Base-by-base conservation (phyloP, 805 yeast species). In the Candida piceae region DNA sequence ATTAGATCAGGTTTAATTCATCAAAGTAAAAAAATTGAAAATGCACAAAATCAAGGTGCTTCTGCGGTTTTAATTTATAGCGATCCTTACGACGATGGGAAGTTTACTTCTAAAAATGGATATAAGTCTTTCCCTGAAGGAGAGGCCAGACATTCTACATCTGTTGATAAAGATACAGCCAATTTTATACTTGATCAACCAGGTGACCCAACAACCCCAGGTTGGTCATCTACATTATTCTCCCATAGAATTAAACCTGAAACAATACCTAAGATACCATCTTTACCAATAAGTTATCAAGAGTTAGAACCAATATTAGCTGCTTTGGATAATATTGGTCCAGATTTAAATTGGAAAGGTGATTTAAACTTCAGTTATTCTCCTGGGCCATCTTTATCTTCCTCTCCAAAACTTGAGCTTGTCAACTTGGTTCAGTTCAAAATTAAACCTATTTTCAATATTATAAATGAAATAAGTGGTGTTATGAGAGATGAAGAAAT, bases 131-230 rank as follows among this genome's bases (percentile, higher is more conserved):
- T 73, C 48, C 88, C 89, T 0, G 41, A 67, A 4, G 88, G 88
- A 0, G 77, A 78, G 3, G 84, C 86, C 2, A 68, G 86, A 48
- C 78, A 75, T 44, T 76, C 77, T 25, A 62, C 71, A 35, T 66
- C 79, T 7, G 73, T 82, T 19, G 78, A 78, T 49, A 66, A 84
- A 52, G 82, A 78, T 3, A 70, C 84, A 7, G 79, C 74, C 1
- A 76, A 69, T 41, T 76, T 65, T 42, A 64, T 78, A 38, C 70
- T 77, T 3, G 74, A 73, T 22, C 67, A 68, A 34, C 86, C 88
- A 0, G 89, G 89, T 10, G 90, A 82, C 52, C 89, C 89, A 24
- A 78, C 88, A 0, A 80, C 88, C 2, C 85, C 86, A 7, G 86
- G 85, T 3, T 76, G 74, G 62, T 71, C 85, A 2, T 74, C 84